phyloP scores from a whole-genome alignment of 306 rosid species.

The Boehmeria nivea region DNA sequence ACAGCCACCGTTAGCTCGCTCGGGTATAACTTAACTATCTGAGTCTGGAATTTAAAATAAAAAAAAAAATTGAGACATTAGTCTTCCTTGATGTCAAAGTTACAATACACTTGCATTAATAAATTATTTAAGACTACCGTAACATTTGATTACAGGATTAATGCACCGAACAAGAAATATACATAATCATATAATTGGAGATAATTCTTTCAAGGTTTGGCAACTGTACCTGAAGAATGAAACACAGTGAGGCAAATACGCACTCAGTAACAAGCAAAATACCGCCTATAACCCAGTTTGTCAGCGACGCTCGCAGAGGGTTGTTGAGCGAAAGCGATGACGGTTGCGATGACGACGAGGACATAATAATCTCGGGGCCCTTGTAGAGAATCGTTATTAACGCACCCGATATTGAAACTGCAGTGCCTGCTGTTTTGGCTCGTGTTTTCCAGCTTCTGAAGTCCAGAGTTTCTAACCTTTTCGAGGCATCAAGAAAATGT shows the following conservation, averaged over 20 bases:
- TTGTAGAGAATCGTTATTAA: slow-evolving; percentile 35
- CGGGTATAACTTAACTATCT: slow-evolving; percentile 31
- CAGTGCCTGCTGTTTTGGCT: slow-evolving; percentile 41
- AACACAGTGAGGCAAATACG: slow-evolving; percentile 27
- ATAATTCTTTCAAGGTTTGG: too few species aligned
- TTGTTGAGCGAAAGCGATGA: slow-evolving; percentile 1
- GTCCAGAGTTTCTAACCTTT: slow-evolving; percentile 41
- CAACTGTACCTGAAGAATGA: slow-evolving; percentile 35
- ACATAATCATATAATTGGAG: too few species aligned
- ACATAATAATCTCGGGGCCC: slow-evolving; percentile 30
- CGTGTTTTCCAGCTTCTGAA: slow-evolving; percentile 31
- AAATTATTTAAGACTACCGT: too few species aligned
- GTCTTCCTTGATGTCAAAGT: too few species aligned
- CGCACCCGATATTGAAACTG: slow-evolving; percentile 41
- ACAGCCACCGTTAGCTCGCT: slow-evolving; percentile 40
- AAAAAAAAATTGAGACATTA: too few species aligned
- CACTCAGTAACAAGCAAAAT: slow-evolving; percentile 14
- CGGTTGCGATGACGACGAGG: slow-evolving; percentile 15
- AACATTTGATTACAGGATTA: too few species aligned
- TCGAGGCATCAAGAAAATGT: not conserved
- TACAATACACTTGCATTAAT: too few species aligned
- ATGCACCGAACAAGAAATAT: too few species aligned
- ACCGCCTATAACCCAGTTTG: slow-evolving; percentile 44
- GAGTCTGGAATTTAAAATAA: too few species aligned
- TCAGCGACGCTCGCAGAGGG: slow-evolving; percentile 26